phyloP scores from a whole-genome alignment of 306 rosid genomes.

The Leucaena leucocephala region DNA sequence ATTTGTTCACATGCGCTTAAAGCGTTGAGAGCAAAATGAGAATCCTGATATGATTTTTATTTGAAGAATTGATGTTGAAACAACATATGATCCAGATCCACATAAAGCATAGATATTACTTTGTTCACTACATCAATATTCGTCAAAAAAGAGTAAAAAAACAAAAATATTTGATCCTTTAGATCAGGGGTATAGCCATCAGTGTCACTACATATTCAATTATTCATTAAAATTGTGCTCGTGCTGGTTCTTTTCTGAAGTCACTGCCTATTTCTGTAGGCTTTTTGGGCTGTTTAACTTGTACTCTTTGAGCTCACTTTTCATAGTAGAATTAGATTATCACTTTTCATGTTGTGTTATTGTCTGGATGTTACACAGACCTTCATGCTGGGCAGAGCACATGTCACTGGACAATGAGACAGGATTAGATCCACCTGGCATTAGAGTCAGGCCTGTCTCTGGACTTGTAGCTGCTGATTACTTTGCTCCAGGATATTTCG shows the following conservation, averaged over 20 bases:
- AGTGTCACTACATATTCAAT: background rate
- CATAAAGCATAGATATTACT: background rate
- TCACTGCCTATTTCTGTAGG: background rate
- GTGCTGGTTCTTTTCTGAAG: slow-evolving; percentile 16
- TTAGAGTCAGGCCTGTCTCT: slow-evolving; percentile 77
- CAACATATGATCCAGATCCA: background rate
- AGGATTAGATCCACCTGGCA: slow-evolving; percentile 79
- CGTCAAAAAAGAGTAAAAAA: too few relatives aligned
- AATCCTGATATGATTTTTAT: background rate
- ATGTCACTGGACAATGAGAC: slow-evolving; percentile 88
- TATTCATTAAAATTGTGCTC: too few relatives aligned
- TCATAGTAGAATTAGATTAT: slow-evolving; percentile 29
- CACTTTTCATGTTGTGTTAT: slow-evolving; percentile 14
- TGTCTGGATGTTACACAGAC: slow-evolving; percentile 53
- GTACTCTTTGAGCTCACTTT: background rate
- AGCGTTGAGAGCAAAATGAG: slow-evolving; percentile 17
- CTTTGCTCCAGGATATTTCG: slow-evolving; percentile 86
- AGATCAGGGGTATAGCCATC: too few relatives aligned
- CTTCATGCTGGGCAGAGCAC: slow-evolving; percentile 86
- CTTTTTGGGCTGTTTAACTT: slow-evolving; percentile 28
- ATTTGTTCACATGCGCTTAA: slow-evolving; percentile 15
- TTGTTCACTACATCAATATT: too few relatives aligned
- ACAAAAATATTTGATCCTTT: too few relatives aligned
- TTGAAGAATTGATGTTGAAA: background rate
- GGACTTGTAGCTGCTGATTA: slow-evolving; percentile 96